Evolutionary conservation across 129 eudicot genomes (phyloP), one percentile per base, ranked within the genome.

Genomic region (Flaveria sonorensis): DNA sequence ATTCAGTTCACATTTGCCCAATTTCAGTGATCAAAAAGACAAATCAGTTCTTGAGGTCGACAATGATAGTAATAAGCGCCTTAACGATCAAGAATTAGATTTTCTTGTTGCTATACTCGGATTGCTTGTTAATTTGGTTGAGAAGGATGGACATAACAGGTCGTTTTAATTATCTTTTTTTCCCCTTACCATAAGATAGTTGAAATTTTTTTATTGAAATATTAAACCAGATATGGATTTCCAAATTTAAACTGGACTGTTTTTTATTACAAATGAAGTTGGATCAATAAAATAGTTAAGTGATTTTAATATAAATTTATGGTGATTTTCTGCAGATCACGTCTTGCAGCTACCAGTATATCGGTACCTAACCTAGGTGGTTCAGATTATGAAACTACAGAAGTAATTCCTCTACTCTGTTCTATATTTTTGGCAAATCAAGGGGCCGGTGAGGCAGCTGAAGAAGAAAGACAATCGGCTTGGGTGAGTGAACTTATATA

Each of bases 401-500:
- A 86, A 84, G 85, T 91, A 7, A 87, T 94, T 81, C 86, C 96
- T 10, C 63, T 94, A 26, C 71, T 94, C 63, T 94, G 97, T 85
- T 86, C 98, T 20, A 89, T 94, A 52, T 94, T 94, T 83, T 77
- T 89, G 88, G 97, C 98, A 20, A 91, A 94, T 79, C 97, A 91
- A 82, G 97, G 98, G 81, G 87, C 88, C 9, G 88, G 88, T 57
- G 97, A 91, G 84, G 96, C 91, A 62, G 90, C 97, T 69, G 98
- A 77, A 81, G 98, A 90, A 85, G 98, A 88, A 71, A 77, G 82
- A 70, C 84, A 66, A 57, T 79, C 77, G 30, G 73, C 88, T 23
- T 81, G 62, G 93, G 98, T 93, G 79, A 81, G 97, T 83, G 60
- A 69, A 77, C 19, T 80, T 66, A 8, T 65, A 8, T 65, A 59